Conservation (phyloP, 768 basidiomycete genomes). For the Lentinus tigrinus region DNA sequence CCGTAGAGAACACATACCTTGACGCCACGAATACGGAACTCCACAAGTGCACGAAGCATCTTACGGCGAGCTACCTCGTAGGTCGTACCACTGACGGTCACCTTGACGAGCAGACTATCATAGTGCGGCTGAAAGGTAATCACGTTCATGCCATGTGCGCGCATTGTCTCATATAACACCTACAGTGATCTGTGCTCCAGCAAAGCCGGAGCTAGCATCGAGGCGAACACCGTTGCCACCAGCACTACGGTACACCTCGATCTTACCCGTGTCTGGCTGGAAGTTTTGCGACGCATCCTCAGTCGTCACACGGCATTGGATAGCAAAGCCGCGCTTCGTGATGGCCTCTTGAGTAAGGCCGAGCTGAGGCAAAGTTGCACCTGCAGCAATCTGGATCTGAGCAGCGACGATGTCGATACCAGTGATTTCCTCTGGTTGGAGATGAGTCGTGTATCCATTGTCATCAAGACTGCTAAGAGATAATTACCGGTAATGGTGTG, state of each 20-base stretch:
- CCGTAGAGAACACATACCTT: conserved; percentile 68
- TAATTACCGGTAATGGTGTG: conserved; percentile 93
- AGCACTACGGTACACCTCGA: conserved; percentile 97
- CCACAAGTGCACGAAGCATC: conserved; percentile 99
- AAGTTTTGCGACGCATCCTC: conserved; percentile 91
- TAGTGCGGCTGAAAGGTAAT: conserved; percentile 77
- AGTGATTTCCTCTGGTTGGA: conserved; percentile 88
- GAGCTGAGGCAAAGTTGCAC: conserved; percentile 91
- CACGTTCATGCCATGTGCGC: background rate
- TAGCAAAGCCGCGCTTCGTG: conserved; percentile 93
- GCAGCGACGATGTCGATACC: conserved; percentile 99
- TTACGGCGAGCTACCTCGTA: conserved; percentile 98
- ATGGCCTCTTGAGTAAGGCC: conserved; percentile 96
- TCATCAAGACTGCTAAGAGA: background rate
- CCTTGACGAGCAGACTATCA: conserved; percentile 96
- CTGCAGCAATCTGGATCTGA: conserved; percentile 99
- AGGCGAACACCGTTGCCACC: conserved; percentile 98
- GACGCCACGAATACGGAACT: conserved; percentile 99
- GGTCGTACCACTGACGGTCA: conserved; percentile 92
- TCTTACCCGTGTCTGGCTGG: conserved; percentile 99
- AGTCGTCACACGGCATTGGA: conserved; percentile 97
- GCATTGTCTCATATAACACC: conserved; percentile 20
- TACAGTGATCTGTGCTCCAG: conserved; percentile 98
- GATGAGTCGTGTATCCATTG: conserved; percentile 1
- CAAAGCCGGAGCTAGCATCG: conserved; percentile 96